Evolutionary conservation across 495 filamentous ascomycete species (phyloP).

Genomic region (Viridothelium virens): DNA sequence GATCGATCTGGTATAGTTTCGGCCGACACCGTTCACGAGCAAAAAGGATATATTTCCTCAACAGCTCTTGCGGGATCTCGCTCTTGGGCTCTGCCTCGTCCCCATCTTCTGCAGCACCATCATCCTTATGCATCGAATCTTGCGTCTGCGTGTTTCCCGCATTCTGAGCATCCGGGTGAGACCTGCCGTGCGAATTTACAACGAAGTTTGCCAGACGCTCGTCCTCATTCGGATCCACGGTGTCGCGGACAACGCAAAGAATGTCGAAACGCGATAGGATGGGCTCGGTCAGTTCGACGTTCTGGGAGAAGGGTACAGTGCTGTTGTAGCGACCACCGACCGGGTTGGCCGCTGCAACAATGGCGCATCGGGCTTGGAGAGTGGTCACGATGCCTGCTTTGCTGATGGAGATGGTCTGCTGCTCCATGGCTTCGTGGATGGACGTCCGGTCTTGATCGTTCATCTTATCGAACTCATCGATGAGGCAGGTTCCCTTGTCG

Average conservation of each 20-base stretch:
- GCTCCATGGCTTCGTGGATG: conserved; percentile 99
- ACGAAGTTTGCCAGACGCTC: conserved; percentile 93
- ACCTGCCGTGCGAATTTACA: conserved; percentile 81
- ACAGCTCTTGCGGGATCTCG: conserved; percentile 82
- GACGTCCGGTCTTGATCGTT: conserved; percentile 97
- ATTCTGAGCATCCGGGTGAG: conserved; percentile 58
- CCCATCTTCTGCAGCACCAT: conserved; percentile 37
- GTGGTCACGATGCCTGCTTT: conserved; percentile 99
- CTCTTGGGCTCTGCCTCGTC: conserved; percentile 50
- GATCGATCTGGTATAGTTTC: conserved; percentile 95
- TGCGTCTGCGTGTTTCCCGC: conserved; percentile 34
- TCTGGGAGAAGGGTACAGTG: conserved; percentile 87
- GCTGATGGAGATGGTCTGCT: conserved; percentile 99
- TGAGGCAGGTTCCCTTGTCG: conserved; percentile 90
- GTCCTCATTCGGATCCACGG: conserved; percentile 93
- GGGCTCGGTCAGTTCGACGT: conserved; percentile 94
- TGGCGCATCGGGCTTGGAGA: conserved; percentile 92
- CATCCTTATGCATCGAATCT: conserved; percentile 50
- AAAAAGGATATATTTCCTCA: conserved; percentile 96
- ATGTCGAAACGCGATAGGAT: conserved; percentile 99
- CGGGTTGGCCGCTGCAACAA: conserved; percentile 95
- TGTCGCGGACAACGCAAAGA: conserved; percentile 91
- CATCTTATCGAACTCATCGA: conserved; percentile 99
- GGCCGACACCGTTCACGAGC: conserved; percentile 83
- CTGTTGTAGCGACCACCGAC: conserved; percentile 95